A percentile compares a stretch with the other conserved stretches of the same genome.
phyloP scores from a whole-genome alignment of 306 rosid species.

The Luffa aegyptiaca region DNA sequence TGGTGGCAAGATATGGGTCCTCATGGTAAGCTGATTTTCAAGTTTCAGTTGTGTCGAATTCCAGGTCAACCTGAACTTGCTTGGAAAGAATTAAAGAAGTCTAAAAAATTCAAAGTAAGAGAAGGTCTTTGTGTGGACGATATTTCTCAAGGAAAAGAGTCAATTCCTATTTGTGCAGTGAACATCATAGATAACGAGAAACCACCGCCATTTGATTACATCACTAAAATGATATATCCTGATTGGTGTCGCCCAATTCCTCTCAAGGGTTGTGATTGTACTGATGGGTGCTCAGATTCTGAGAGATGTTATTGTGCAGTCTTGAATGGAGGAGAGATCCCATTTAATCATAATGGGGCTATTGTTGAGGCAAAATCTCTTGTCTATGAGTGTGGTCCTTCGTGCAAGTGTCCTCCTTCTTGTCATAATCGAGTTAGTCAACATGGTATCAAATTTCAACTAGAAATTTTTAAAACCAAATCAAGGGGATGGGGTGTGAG shows the following conservation, averaged over 20 bases:
- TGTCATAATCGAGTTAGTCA: constrained; percentile 83
- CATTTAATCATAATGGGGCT: constrained; percentile 66
- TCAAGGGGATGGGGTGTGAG: constrained; percentile 95
- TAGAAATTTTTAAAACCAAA: constrained; percentile 74
- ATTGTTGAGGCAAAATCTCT: constrained; percentile 81
- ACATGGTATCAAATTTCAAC: constrained; percentile 65
- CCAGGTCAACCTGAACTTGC: constrained; percentile 84
- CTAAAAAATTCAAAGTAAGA: constrained; percentile 54
- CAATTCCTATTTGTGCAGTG: constrained; percentile 63
- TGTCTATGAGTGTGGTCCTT: constrained; percentile 81
- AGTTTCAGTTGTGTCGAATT: constrained; percentile 57
- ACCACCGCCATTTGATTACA: constrained; percentile 65
- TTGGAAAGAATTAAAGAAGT: constrained; percentile 64
- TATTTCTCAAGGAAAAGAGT: constrained; percentile 74
- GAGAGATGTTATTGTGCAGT: constrained; percentile 61
- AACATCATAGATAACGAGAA: constrained; percentile 69
- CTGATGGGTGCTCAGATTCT: constrained; percentile 62
- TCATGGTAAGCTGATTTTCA: constrained; percentile 68
- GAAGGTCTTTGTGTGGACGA: constrained; percentile 64
- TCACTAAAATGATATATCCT: constrained; percentile 66
- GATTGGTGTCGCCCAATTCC: constrained; percentile 40
- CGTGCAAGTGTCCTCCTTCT: constrained; percentile 66
- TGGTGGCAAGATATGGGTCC: constrained; percentile 77
- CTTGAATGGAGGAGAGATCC: constrained; percentile 75
- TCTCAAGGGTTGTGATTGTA: constrained; percentile 61